These are phyloP conservation scores for Beauveria sp. DNA, from an alignment of 2,329 filamentous ascomycete genomes.

Conservation along the genomic window DNA sequence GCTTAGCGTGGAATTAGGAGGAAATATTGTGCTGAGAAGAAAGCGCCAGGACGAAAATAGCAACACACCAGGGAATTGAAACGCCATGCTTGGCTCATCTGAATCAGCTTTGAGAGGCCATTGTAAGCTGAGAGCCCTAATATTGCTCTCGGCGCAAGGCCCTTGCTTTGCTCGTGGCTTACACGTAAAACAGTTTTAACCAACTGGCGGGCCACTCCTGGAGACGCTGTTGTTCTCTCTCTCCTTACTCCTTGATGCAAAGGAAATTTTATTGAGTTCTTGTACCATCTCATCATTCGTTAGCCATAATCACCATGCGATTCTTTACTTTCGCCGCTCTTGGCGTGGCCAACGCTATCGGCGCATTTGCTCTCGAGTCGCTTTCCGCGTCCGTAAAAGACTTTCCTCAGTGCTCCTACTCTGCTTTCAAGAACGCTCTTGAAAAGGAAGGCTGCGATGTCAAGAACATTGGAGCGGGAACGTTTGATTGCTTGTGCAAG, in stretches of 20 bases:
- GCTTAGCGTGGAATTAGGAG: not conserved
- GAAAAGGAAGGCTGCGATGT: conserved; percentile 9
- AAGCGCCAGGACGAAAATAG: not conserved
- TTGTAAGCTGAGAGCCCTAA: not conserved
- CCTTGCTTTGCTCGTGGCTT: not conserved
- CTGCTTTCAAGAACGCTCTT: conserved; percentile 1
- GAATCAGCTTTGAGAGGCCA: not conserved
- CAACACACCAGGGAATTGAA: not conserved
- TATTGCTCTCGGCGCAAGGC: not conserved
- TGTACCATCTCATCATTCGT: not conserved
- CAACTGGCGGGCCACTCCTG: not conserved
- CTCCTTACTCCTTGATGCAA: not conserved
- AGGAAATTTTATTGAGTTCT: not conserved
- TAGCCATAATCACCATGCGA: not conserved
- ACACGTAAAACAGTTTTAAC: not conserved
- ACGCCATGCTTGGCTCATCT: not conserved
- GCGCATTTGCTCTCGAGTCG: conserved; percentile 2
- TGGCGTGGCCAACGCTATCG: not conserved
- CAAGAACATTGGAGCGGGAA: not conserved
- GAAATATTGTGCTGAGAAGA: not conserved
- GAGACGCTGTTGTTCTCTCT: not conserved
- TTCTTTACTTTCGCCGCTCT: not conserved
- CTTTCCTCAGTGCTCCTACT: conserved; percentile 5
- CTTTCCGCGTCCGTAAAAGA: conserved; percentile 5
- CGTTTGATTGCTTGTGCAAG: conserved; percentile 7